phyloP scores from a whole-genome alignment of 192 early-diverging fungal genomes.

The Tieghemiomyces parasiticus region DNA sequence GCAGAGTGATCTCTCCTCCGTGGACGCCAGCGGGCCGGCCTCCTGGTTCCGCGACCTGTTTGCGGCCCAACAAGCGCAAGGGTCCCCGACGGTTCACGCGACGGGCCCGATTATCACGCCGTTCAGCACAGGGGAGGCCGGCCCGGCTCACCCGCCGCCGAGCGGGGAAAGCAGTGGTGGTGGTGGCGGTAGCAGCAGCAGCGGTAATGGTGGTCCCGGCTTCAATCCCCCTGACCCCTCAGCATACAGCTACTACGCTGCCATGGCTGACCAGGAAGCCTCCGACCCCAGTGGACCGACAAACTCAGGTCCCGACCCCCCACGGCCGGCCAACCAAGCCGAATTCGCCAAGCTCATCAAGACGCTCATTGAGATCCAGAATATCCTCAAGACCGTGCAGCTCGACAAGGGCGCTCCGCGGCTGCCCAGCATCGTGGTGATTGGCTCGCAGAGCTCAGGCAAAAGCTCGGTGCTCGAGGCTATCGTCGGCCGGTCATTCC shows the following conservation, averaged over 20 bases:
- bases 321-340: constrained; percentile 20
- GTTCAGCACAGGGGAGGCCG: not conserved
- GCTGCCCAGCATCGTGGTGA: constrained; percentile 79
- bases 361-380: constrained; percentile 89
- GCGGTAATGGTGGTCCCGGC: constrained; percentile 5
- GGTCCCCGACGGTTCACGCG: not conserved
- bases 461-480: constrained; percentile 78
- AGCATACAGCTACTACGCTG: constrained; percentile 21
- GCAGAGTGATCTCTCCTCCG: not conserved
- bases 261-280: constrained; percentile 16
- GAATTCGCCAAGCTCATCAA: constrained; percentile 58
- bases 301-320: constrained; percentile 11
- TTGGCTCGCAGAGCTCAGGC: constrained; percentile 74
- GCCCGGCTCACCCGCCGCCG: not conserved
- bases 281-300: constrained; percentile 5
- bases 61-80: not conserved
- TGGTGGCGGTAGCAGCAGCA: constrained; percentile 2
- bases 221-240: constrained; percentile 12
- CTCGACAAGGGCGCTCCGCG: constrained; percentile 50
- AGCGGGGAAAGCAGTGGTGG: too few relatives aligned
- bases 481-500: constrained; percentile 71
- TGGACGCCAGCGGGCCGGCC: not conserved
- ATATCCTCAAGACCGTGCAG: constrained; percentile 78
- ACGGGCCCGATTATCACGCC: not conserved
- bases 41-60: not conserved